These are phyloP conservation scores for Diaporthe sp. DNA, from an alignment of 2,329 filamentous ascomycete species.

Conservation along the genomic window DNA sequence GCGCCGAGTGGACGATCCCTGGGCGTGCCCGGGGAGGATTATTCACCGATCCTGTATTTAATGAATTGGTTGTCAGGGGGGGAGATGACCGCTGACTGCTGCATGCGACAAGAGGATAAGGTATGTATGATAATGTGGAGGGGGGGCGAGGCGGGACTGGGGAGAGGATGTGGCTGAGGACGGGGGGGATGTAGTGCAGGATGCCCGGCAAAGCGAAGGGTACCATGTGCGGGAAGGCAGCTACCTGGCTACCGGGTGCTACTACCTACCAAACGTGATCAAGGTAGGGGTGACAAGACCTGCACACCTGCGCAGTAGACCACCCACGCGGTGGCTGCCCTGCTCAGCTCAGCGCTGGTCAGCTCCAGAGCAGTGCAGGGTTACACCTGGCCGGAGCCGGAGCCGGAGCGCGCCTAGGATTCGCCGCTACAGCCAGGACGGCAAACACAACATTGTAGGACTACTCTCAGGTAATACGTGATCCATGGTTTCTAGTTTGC, in stretches of 20 bases:
- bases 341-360: background rate
- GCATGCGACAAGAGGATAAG: slow-evolving; percentile 33
- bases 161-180: slow-evolving; percentile 31
- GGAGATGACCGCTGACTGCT: slow-evolving; percentile 17
- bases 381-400: background rate
- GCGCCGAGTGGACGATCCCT: slow-evolving; percentile 23
- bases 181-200: background rate
- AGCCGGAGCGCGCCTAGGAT: background rate
- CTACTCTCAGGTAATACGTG: background rate
- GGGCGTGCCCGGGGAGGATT: slow-evolving; percentile 3
- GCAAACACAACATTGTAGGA: background rate
- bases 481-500: background rate
- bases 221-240: slow-evolving; percentile 20
- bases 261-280: background rate
- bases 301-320: background rate
- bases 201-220: slow-evolving; percentile 16
- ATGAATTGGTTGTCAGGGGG: slow-evolving; percentile 24
- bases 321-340: background rate
- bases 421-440: background rate
- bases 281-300: background rate
- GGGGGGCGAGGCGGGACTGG: slow-evolving; percentile 8
- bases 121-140: slow-evolving; percentile 27
- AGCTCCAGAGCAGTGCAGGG: background rate
- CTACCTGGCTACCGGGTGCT: slow-evolving; percentile 7
- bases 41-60: background rate